Evolutionary conservation across 148 eudicot genomes (phyloP).

Genomic region (Vaccinium macrocarpon): DNA sequence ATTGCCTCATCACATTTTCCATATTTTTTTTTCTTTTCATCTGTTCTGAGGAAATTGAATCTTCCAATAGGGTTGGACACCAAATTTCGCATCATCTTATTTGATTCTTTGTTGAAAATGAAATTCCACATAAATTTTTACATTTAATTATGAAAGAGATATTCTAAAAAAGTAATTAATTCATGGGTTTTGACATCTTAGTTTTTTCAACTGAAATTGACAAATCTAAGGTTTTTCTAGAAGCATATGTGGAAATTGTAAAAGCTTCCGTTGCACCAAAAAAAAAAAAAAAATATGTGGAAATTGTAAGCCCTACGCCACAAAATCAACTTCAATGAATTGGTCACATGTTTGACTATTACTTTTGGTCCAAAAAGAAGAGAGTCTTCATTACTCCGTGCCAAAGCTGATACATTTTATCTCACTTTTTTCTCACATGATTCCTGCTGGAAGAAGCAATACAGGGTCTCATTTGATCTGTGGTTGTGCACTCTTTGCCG

Average conservation of each 20-base stretch:
- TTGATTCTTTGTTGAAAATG: neutral
- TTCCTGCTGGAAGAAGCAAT: constrained; percentile 21
- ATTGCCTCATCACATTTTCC: neutral
- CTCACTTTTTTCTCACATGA: constrained; percentile 30
- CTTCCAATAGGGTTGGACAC: neutral
- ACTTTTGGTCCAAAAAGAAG: constrained; percentile 23
- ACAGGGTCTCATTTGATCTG: constrained; percentile 21
- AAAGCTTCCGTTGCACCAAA: too few species aligned
- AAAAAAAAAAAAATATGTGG: too few species aligned
- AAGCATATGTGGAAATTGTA: neutral
- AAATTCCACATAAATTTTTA: neutral
- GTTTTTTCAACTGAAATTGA: neutral
- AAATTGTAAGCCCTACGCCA: neutral
- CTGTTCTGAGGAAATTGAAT: neutral
- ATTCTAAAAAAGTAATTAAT: neutral
- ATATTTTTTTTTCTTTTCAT: neutral
- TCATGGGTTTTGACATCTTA: neutral
- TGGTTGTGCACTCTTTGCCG: constrained; percentile 16
- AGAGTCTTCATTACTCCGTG: constrained; percentile 4
- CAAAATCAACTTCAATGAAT: constrained; percentile 18
- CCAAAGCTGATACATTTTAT: constrained; percentile 16
- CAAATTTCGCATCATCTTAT: neutral
- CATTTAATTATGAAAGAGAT: neutral
- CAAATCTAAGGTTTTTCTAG: neutral
- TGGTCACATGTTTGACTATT: constrained; percentile 36